Conservation (phyloP, 2,329 filamentous ascomycete genomes). For the Claviceps spartinae region DNA sequence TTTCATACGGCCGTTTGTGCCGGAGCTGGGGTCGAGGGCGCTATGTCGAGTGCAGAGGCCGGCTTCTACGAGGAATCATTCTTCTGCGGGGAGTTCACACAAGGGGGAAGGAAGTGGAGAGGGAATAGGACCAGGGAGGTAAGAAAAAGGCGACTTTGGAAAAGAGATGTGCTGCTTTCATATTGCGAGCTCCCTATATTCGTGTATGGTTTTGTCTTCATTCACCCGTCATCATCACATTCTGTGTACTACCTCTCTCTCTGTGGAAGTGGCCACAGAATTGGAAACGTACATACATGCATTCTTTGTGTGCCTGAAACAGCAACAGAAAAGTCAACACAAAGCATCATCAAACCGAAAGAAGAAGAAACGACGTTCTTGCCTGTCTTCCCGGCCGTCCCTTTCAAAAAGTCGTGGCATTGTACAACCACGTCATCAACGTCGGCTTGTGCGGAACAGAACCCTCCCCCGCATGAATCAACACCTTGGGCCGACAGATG, state of each 20-base stretch:
- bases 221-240: too few species aligned
- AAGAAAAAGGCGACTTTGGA: background rate
- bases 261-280: too few species aligned
- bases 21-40: constrained; percentile 8
- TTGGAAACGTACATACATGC: too few species aligned
- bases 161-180: background rate
- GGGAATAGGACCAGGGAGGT: background rate
- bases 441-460: constrained; percentile 18
- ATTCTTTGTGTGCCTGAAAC: too few species aligned
- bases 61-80: background rate
- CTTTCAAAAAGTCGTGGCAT: constrained; percentile 3
- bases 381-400: background rate
- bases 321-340: background rate
- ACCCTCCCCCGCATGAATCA: constrained; percentile 17
- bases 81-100: background rate
- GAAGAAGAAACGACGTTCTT: background rate
- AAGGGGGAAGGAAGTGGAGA: background rate
- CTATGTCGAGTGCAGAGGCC: background rate
- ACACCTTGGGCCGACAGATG: constrained; percentile 21
- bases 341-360: background rate
- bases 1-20: constrained; percentile 24
- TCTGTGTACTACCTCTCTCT: too few species aligned
- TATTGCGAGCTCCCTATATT: too few species aligned
- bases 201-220: too few species aligned
- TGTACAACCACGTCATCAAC: constrained; percentile 18